Evolutionary conservation across 2,329 filamentous ascomycete genomes (phyloP), one percentile per base, ranked within the genome.

Genomic region (Botryotinia convoluta): DNA sequence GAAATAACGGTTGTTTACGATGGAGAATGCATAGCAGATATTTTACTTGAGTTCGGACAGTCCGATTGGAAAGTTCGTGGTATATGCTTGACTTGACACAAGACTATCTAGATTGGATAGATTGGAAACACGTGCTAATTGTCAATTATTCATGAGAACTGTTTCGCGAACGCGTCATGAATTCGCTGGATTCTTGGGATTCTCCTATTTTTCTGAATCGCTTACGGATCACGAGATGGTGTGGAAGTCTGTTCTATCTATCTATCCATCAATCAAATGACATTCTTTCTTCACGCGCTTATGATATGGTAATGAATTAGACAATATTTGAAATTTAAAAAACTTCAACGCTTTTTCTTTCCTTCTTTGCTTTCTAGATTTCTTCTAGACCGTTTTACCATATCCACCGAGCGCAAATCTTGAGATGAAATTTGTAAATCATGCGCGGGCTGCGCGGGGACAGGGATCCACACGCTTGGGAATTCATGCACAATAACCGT

Each of bases 361-460:
- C 14, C n/a, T 57, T 29, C 51, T 18, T 18, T 16, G 3, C 6
- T 35, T 62, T 62, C 60, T 42, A 39, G 35, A 42, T 18, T 69
- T 20, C 67, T 69, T 69, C 67, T 45, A 59, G 51, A 42, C 20
- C 44, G 37, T 64, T 72, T 65, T 29, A 37, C 12, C 35, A n/a
- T 39, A 57, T 54, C 26, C 45, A 51, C 59, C 60, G 69, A 65
- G 54, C 67, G 54, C 54, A 60, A 32, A 45, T 54, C 37, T 51
- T 72, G 45, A 67, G 61, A 59, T 72, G 61, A 45, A 39, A 45
- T 61, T 35, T n/a, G 45, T 57, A 57, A 29, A 39, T 65, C 29
- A 72, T 72, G 69, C 69, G 69, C 64, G n/a, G 20, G 22, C 16
- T n/a, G 69, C 18, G 32, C 37, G 65, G 65, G 48, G 39, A 59